Evolutionary conservation across 345 rosid species (phyloP).

Genomic region (Salix udensis): DNA sequence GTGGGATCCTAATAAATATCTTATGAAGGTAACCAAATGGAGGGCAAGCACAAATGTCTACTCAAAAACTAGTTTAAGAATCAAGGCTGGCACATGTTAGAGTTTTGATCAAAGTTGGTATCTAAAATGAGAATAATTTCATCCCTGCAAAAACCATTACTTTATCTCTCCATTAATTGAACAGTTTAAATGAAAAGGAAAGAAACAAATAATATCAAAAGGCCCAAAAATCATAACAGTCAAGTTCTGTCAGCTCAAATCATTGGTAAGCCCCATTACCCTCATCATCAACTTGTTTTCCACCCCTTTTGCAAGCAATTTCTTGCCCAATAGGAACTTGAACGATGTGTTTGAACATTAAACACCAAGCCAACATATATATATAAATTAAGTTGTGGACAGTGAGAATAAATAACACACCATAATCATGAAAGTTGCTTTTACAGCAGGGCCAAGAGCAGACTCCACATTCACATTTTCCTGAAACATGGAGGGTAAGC

Average conservation of each 20-base stretch:
- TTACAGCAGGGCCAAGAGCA: conserved; percentile 97
- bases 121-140: not conserved
- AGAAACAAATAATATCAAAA: not conserved
- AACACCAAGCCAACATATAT: not conserved
- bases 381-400: not conserved
- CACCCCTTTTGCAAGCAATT: not conserved
- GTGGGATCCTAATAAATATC: not conserved
- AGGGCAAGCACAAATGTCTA: not conserved
- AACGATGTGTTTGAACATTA: not conserved
- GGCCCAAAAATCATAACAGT: not conserved
- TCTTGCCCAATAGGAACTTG: not conserved
- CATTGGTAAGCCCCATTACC: not conserved
- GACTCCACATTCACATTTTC: conserved; percentile 88
- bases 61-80: not conserved
- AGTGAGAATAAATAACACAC: conserved; percentile 39
- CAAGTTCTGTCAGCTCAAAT: not conserved
- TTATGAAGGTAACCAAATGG: not conserved
- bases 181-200: not conserved
- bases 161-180: not conserved
- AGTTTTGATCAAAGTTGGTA: not conserved
- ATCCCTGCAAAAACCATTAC: not conserved
- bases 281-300: not conserved
- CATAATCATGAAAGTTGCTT: conserved; percentile 95
- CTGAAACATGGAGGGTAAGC: conserved; percentile 90
- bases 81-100: not conserved